Evolutionary conservation across 2,329 filamentous ascomycete genomes (phyloP), one percentile per base, ranked within the genome.

Genomic region (Coniochaeta sp.): DNA sequence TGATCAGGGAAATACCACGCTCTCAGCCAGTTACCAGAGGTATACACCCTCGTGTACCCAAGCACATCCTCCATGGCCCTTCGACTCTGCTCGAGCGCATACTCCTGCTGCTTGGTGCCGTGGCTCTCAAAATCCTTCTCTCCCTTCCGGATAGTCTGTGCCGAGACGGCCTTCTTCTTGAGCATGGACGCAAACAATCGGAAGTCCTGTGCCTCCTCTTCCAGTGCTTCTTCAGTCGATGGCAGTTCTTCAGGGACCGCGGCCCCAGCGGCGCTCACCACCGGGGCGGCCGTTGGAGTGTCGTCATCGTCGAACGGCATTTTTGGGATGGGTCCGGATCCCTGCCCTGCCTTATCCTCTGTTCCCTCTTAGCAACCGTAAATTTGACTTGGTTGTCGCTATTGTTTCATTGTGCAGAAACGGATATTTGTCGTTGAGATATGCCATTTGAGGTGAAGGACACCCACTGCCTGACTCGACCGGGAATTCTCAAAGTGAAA

Each of bases 91-190:
- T 91, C 89, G 58, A 99, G 86, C 9, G 88, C 84, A 60, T 83
- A 81, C 65, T 88, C 86, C 74, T 99, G 95, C 34, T 90, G 85
- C 34, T 85, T 83, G 2, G 95, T 98, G 55, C 90, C 90, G 74
- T 98, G 92, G 30, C 90, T 88, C 75, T 98, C 95, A 72, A 97
- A 99, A 76, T 99, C 95, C 74, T 99, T 99, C 72, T 96, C 92
- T 62, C 95, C 95, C 64, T 92, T 91, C 65, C 93, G 92, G 38
- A 96, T 91, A 12, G 93, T 82, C 66, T 86, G 85, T 57, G 79
- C 73, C 9, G 81, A 81, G 50, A 80, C 73, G 55, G 77, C 75
- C 58, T 77, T 75, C 68, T 83, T 82, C 62, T 76, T 72, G 63
- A 81, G 79, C 63, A 83, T 74, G 32, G 81, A 76, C 3, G 77